phyloP scores from a whole-genome alignment of 2,329 filamentous ascomycete species.

The Epichloe gansuensis region DNA sequence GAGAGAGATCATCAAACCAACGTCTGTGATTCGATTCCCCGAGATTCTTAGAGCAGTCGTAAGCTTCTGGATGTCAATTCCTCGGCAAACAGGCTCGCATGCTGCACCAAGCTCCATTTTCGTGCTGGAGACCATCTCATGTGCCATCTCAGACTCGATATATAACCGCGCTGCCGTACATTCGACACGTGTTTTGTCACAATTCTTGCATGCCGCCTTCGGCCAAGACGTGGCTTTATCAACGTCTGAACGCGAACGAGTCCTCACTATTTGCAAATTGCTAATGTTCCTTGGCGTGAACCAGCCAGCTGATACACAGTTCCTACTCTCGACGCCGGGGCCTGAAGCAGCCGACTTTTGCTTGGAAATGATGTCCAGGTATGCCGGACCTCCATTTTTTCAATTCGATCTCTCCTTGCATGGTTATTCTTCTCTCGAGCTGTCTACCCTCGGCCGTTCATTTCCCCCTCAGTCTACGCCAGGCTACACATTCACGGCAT shows the following conservation, averaged over 20 bases:
- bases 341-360: slow-evolving; percentile 52
- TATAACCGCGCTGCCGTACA: slow-evolving; percentile 62
- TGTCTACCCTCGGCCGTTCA: slow-evolving; percentile 68
- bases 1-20: slow-evolving; percentile 35
- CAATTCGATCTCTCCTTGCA: slow-evolving; percentile 86
- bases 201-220: slow-evolving; percentile 52
- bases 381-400: slow-evolving; percentile 70
- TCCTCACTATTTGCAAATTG: slow-evolving; percentile 54
- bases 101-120: slow-evolving; percentile 46
- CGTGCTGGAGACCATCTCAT: slow-evolving; percentile 50
- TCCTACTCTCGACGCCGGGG: slow-evolving; percentile 45
- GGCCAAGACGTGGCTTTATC: slow-evolving; percentile 35
- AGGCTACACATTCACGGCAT: slow-evolving; percentile 86
- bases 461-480: slow-evolving; percentile 75
- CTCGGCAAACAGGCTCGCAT: slow-evolving; percentile 29
- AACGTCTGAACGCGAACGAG: slow-evolving; percentile 41
- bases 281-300: slow-evolving; percentile 67
- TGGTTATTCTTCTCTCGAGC: slow-evolving; percentile 81
- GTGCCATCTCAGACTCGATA: slow-evolving; percentile 46
- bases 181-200: slow-evolving; percentile 55
- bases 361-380: slow-evolving; percentile 58
- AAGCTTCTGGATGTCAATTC: slow-evolving; percentile 51
- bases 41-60: slow-evolving; percentile 51
- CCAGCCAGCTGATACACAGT: slow-evolving; percentile 69
- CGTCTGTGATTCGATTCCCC: slow-evolving; percentile 42